These are phyloP conservation scores for Kwoniella pini DNA, from an alignment of 768 basidiomycete species.

Conservation along the genomic window DNA sequence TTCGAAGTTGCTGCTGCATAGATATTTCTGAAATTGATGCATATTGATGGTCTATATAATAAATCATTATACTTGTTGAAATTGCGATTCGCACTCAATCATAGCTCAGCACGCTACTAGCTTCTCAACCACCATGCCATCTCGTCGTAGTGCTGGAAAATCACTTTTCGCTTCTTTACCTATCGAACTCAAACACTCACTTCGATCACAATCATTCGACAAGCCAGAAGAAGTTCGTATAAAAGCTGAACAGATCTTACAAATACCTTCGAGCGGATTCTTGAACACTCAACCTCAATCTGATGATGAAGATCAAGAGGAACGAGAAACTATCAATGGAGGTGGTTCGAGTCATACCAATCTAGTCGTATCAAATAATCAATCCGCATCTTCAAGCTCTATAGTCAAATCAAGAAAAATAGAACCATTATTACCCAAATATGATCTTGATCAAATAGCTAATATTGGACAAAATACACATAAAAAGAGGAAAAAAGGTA, in stretches of 20 bases:
- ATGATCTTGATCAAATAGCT: neutral
- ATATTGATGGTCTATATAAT: neutral
- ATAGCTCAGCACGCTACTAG: neutral
- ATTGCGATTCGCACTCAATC: too few species aligned
- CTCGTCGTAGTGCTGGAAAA: constrained; percentile 14
- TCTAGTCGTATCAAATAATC: neutral
- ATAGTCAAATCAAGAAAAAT: neutral
- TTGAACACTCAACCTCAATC: constrained; percentile 15
- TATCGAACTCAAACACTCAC: constrained; percentile 30
- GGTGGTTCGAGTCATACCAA: neutral
- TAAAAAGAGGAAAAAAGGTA: constrained; percentile 16
- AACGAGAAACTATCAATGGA: constrained; percentile 7
- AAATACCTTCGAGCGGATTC: neutral
- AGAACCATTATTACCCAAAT: neutral
- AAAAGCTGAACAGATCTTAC: constrained; percentile 8
- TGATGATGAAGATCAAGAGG: constrained; percentile 12
- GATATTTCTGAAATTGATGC: neutral
- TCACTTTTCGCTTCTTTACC: constrained; percentile 47
- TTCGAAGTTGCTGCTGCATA: too few species aligned
- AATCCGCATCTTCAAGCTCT: neutral
- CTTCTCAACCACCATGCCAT: constrained; percentile 14
- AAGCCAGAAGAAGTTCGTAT: constrained; percentile 9
- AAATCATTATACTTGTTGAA: too few species aligned
- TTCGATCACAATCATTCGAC: constrained; percentile 26
- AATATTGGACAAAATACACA: neutral